Conservation (phyloP, 1,139 yeast genomes). For the Debaryomyces singareniensis region DNA sequence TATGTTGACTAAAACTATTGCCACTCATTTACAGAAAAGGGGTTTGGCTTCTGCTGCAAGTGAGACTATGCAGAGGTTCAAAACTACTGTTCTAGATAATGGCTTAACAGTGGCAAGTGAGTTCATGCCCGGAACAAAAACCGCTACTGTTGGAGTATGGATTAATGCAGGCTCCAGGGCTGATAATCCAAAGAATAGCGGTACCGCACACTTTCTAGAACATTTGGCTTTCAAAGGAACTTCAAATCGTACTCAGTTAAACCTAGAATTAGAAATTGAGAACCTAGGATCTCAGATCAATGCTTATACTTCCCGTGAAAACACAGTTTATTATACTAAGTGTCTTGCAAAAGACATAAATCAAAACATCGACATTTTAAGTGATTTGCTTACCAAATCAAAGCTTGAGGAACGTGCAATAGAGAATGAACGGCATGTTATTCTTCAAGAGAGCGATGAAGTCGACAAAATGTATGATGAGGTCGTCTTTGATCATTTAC, state of each 20-base stretch:
- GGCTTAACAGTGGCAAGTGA: conserved; percentile 95
- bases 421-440: conserved; percentile 93
- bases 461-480: conserved; percentile 98
- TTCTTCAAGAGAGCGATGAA: conserved; percentile 93
- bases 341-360: conserved; percentile 77
- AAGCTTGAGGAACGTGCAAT: conserved; percentile 77
- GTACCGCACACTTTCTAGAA: conserved; percentile 96
- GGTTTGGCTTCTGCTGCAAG: conserved; percentile 6
- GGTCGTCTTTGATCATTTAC: conserved; percentile 94
- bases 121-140: conserved; percentile 75
- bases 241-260: conserved; percentile 68
- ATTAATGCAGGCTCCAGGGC: conserved; percentile 98
- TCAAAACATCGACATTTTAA: conserved; percentile 77
- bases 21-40: no score
- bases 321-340: conserved; percentile 94
- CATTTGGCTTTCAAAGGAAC: conserved; percentile 98
- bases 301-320: conserved; percentile 95
- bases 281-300: conserved; percentile 95
- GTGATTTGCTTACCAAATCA: conserved; percentile 85
- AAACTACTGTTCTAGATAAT: conserved; percentile 36
- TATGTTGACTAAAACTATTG: no score
- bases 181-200: conserved; percentile 76
- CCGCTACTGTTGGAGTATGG: conserved; percentile 97
- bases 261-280: conserved; percentile 88
- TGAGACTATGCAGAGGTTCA: no score